These are phyloP conservation scores for Acidiella bohemica DNA, from an alignment of 495 filamentous ascomycete species.

Conservation along the genomic window DNA sequence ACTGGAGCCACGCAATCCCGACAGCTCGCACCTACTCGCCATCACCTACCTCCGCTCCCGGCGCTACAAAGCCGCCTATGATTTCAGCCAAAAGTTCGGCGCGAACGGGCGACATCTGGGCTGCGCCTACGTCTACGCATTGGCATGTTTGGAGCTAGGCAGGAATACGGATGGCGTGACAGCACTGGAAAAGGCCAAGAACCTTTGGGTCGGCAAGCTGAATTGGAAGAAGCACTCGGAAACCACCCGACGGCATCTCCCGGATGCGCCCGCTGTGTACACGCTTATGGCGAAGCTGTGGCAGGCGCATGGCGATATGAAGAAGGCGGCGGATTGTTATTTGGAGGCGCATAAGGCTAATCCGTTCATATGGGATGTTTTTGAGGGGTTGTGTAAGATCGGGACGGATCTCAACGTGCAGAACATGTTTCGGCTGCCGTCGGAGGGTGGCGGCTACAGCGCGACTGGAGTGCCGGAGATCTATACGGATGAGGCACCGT, in stretches of 20 bases:
- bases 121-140: slow-evolving; percentile 83
- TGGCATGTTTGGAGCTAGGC: slow-evolving; percentile 61
- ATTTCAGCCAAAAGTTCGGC: slow-evolving; percentile 50
- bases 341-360: slow-evolving; percentile 79
- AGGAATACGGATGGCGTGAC: slow-evolving; percentile 59
- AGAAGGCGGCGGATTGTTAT: slow-evolving; percentile 69
- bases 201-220: slow-evolving; percentile 6
- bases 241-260: slow-evolving; percentile 42
- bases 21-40: slow-evolving; percentile 69
- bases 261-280: slow-evolving; percentile 69
- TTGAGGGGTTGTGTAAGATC: slow-evolving; percentile 59
- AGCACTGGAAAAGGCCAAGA: slow-evolving; percentile 38
- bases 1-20: slow-evolving; percentile 61
- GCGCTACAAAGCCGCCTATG: slow-evolving; percentile 60
- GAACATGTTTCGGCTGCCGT: slow-evolving; percentile 72
- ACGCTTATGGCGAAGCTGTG: slow-evolving; percentile 81
- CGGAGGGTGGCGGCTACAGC: slow-evolving; percentile 40
- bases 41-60: slow-evolving; percentile 73
- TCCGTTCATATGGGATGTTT: slow-evolving; percentile 98
- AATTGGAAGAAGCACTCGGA: slow-evolving; percentile 47
- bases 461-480: slow-evolving; percentile 8
- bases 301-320: slow-evolving; percentile 62
- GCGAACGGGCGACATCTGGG: slow-evolving; percentile 61
- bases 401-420: slow-evolving; percentile 38
- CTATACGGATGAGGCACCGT: slow-evolving; percentile 9